Evolutionary conservation across 1,284 basidiomycete species (phyloP), one percentile per base, ranked within the genome.

Genomic region (Stereum hirsutum): DNA sequence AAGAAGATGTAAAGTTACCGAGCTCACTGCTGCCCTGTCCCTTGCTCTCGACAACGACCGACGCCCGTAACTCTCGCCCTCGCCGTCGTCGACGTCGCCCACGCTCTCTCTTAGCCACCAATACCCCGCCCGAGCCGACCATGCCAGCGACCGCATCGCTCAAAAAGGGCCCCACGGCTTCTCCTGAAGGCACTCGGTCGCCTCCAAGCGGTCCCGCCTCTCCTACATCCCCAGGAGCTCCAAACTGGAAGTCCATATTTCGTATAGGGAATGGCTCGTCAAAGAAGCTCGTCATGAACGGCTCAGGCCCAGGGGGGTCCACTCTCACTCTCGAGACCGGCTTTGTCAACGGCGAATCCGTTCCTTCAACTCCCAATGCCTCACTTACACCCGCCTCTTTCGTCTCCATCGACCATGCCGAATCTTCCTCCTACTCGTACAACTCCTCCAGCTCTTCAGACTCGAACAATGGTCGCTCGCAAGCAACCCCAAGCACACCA

Each of bases 371-470:
- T 26, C 58, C 68, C 32, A 72, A 65, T 39, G 57, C 70, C 34
- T 66, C 74, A 11, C 64, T 76, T 44, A 70, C 74, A 12, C 75
- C 76, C 20, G 62, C 65, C 19, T 68, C 73, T 15, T 64, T 69
- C 43, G 57, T 65, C 24, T 61, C 64, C 34, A 48, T 55, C 46
- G 74, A 78, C 59, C 72, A 74, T 43, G 72, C 81, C 39, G 79
- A 8, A 30, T 30, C 28, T n/a, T n/a, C n/a, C n/a, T n/a, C n/a
- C n/a, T 35, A 73, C 33, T 86, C 83, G 5, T 83, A 75, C 61
- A 81, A 78, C 55, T 86, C 83, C 8, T 84, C 81, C 32, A 75
- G 75, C 51, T 84, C 82, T 8, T 78, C 69, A 51, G 81, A 82
- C 54, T 83, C 79, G 2, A 74, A 73, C 57, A 57, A 54, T 26